These are phyloP conservation scores for Gossypium herbaceum DNA, from an alignment of 345 rosid genomes.

Conservation along the genomic window DNA sequence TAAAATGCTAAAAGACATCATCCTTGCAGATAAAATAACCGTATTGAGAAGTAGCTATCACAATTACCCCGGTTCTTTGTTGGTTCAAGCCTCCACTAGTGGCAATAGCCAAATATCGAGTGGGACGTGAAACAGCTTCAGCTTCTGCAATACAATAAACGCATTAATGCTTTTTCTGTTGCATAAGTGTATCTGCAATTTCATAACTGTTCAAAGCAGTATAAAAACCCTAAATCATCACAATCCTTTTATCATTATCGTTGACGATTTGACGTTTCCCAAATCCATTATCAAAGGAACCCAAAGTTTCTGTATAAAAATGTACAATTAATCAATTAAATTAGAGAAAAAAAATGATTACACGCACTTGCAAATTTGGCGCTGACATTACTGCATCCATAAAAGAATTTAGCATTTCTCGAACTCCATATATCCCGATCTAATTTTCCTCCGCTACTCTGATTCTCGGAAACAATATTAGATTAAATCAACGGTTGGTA, in stretches of 20 bases:
- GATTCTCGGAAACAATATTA: slow-evolving; percentile 19
- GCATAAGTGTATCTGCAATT: not conserved
- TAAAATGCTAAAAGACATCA: not conserved
- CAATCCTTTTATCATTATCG: not conserved
- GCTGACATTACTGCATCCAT: slow-evolving; percentile 24
- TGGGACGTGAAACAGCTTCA: slow-evolving; percentile 28
- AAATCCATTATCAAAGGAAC: not conserved
- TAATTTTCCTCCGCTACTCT: slow-evolving; percentile 62
- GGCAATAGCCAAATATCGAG: slow-evolving; percentile 50
- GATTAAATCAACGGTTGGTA: slow-evolving; percentile 9
- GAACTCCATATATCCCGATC: slow-evolving; percentile 40
- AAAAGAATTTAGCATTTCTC: slow-evolving; percentile 18
- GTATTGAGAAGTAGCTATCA: not conserved
- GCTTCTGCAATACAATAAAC: slow-evolving; percentile 7
- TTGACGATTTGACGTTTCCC: not conserved
- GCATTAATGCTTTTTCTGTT: not conserved
- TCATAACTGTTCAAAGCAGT: not conserved
- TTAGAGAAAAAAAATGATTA: not conserved
- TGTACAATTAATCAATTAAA: not conserved
- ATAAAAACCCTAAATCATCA: not conserved
- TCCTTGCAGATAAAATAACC: not conserved
- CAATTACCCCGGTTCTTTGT: slow-evolving; percentile 61
- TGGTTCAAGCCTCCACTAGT: slow-evolving; percentile 75
- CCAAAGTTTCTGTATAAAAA: not conserved
- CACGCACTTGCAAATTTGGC: slow-evolving; percentile 18